Evolutionary conservation across 2,329 filamentous ascomycete genomes (phyloP), one percentile per base, ranked within the genome.

Genomic region (Fonsecaea pedrosoi): DNA sequence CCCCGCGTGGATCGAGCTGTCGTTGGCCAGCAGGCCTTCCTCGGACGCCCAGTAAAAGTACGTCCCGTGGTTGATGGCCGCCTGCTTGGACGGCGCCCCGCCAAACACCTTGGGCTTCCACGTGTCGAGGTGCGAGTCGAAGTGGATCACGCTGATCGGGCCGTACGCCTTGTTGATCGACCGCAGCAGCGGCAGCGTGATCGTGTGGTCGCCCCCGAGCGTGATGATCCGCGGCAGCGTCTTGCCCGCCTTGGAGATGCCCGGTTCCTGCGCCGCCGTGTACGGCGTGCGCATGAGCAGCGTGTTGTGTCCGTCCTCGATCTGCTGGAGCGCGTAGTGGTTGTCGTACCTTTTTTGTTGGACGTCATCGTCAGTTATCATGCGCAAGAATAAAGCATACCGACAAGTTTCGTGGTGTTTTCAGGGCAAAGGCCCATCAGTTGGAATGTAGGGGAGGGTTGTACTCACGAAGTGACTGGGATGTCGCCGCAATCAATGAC

Each of bases 71-170:
- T 95, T 96, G 80, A 96, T 89, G 70, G 85, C 85, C 21, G 92
- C 92, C 45, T 89, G 86, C 68, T 93, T 86, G 34, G 87, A 90
- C 0, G 92, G 92, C 0, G 90, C 89, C 35, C 92, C 92, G 61
- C 92, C 92, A 73, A 96, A 96, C 32, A 95, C 92, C 77, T 94
- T 94, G 53, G 92, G 92, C 66, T 86, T 87, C 91, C 91, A 92
- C 74, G 84, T 84, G 70, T 85, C 84, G 3, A 87, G 78, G 75
- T 88, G 86, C 56, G 82, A 85, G 75, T 88, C 86, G 73, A 89
- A 88, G 76, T 89, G 86, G 66, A 89, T 86, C 45, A 88, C 86
- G 15, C 82, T 88, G 40, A 89, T 86, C 1, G 89, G 88, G 1
- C 86, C 87, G 74, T 93, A 94, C 60, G 87, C 88, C 71, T 84